Evolutionary conservation across 352 stramenopile genomes (phyloP).

Genomic region (Globisporangium nagaii): DNA sequence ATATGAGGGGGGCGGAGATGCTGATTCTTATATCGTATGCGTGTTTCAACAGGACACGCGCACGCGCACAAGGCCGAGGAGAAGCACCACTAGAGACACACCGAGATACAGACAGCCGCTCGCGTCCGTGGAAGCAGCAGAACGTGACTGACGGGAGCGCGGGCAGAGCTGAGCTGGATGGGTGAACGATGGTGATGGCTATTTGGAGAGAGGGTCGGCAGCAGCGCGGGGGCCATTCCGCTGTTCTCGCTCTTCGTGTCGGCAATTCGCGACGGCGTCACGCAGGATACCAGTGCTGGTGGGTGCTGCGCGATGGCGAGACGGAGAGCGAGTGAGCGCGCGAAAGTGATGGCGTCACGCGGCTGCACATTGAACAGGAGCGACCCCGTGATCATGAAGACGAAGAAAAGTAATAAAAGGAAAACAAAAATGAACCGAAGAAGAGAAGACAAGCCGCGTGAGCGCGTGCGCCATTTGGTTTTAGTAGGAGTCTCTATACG

Average conservation of each 20-base stretch:
- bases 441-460: too few relatives aligned
- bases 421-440: conserved; percentile 9
- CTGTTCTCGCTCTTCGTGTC: neutral
- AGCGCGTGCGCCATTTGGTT: too few relatives aligned
- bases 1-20: too few relatives aligned
- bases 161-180: neutral
- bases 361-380: neutral
- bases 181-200: neutral
- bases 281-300: too few relatives aligned
- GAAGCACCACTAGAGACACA: conserved; percentile 49
- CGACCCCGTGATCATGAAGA: neutral
- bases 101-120: neutral
- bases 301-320: too few relatives aligned
- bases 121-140: too few relatives aligned
- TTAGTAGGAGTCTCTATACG: too few relatives aligned
- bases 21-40: too few relatives aligned
- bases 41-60: conserved; percentile 44
- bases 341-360: neutral
- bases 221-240: too few relatives aligned
- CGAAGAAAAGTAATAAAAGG: conserved; percentile 4
- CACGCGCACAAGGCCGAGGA: conserved; percentile 38
- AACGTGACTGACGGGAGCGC: neutral
- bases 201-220: neutral
- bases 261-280: too few relatives aligned
- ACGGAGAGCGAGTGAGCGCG: too few relatives aligned